Conservation (phyloP, 331 rosid species). For the Erythrophleum ivorense region DNA sequence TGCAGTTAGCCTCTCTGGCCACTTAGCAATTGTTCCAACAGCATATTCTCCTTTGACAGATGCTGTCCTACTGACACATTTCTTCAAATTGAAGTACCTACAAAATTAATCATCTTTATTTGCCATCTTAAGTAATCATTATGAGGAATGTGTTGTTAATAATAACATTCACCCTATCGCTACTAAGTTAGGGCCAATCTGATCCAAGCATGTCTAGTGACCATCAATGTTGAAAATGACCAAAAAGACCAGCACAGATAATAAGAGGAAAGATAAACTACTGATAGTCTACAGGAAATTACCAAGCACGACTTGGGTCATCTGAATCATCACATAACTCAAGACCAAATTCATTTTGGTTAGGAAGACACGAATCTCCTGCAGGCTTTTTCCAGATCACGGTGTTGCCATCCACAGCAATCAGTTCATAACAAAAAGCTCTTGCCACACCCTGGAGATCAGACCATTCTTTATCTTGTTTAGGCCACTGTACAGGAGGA, state of each 20-base stretch:
- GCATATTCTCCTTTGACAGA: slow-evolving; percentile 76
- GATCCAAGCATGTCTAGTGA: background rate
- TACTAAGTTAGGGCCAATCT: background rate
- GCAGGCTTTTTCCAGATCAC: slow-evolving; percentile 91
- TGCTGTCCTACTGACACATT: slow-evolving; percentile 74
- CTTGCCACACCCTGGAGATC: slow-evolving; percentile 77
- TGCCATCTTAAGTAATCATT: slow-evolving; percentile 20
- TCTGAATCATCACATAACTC: slow-evolving; percentile 76
- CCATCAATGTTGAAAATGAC: background rate
- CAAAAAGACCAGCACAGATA: background rate
- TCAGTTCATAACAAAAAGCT: slow-evolving; percentile 71
- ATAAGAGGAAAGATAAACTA: slow-evolving; percentile 7
- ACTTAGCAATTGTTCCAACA: slow-evolving; percentile 79
- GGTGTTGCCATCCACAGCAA: slow-evolving; percentile 79
- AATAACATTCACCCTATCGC: background rate
- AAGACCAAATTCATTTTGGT: slow-evolving; percentile 81
- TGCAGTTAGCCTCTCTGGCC: slow-evolving; percentile 86
- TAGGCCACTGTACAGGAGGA: slow-evolving; percentile 79
- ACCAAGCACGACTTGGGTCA: slow-evolving; percentile 72
- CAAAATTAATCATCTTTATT: slow-evolving; percentile 43
- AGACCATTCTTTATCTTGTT: slow-evolving; percentile 83
- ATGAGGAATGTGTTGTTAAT: slow-evolving; percentile 7
- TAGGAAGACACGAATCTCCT: slow-evolving; percentile 74
- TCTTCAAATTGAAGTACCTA: slow-evolving; percentile 88
- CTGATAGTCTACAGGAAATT: slow-evolving; percentile 10